A percentile compares a stretch with the other conserved stretches of the same genome.
Conservation (phyloP, 129 eudicot species). For the Kitagawia praeruptora region DNA sequence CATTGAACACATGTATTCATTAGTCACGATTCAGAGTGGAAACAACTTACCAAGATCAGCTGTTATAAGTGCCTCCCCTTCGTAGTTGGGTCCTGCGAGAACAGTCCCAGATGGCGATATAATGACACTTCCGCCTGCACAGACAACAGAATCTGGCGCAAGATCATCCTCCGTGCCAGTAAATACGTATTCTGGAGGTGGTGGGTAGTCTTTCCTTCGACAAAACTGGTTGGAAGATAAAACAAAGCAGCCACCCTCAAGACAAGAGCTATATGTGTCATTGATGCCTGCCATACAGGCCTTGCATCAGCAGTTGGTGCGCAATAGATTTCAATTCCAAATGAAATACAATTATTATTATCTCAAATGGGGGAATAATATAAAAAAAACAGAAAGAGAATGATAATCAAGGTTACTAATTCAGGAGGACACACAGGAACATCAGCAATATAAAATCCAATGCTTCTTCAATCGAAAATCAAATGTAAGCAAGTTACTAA, state of each 20-base stretch:
- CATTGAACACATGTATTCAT: neutral
- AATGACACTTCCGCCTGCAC: conserved; percentile 94
- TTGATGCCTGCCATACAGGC: conserved; percentile 96
- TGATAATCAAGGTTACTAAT: neutral
- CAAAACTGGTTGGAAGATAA: conserved; percentile 92
- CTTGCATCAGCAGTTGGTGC: conserved; percentile 99
- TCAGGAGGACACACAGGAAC: neutral
- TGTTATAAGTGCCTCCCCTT: conserved; percentile 84
- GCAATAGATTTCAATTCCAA: conserved; percentile 95
- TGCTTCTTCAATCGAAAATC: neutral
- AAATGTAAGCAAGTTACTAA: neutral
- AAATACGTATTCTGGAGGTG: conserved; percentile 82
- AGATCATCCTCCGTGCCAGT: conserved; percentile 67
- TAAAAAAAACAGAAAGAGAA: neutral
- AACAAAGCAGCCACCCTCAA: conserved; percentile 97
- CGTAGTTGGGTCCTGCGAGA: conserved; percentile 95
- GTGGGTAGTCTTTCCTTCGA: conserved; percentile 89
- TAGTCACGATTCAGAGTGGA: neutral
- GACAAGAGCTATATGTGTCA: conserved; percentile 97
- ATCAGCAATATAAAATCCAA: neutral
- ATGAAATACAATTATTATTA: conserved; percentile 2
- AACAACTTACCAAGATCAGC: conserved; percentile 71
- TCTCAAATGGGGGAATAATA: neutral
- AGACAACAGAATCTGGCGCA: conserved; percentile 78
- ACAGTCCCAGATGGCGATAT: conserved; percentile 82